Conservation (phyloP, 2,329 filamentous ascomycete species). For the Botrytis aclada region DNA sequence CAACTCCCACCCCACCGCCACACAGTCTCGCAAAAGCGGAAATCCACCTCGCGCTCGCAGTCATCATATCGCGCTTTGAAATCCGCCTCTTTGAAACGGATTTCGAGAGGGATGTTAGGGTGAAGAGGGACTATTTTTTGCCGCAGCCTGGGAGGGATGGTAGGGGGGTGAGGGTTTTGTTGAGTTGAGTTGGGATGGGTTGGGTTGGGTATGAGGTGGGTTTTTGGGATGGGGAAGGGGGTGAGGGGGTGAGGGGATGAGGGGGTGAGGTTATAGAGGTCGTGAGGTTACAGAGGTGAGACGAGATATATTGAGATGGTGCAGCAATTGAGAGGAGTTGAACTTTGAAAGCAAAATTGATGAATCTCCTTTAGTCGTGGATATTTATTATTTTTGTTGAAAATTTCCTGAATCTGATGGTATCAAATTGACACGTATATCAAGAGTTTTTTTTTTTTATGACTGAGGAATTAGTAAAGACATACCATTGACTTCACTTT, state of each 20-base stretch:
- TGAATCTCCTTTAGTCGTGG: neutral
- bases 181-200: neutral
- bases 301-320: neutral
- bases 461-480: neutral
- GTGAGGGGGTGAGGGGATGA: too few species aligned
- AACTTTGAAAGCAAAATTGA: neutral
- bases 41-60: conserved; percentile 25
- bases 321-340: neutral
- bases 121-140: conserved; percentile 21
- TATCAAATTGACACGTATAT: neutral
- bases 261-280: neutral
- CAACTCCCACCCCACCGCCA: too few species aligned
- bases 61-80: conserved; percentile 24
- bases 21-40: conserved; percentile 29
- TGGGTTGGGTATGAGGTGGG: too few species aligned
- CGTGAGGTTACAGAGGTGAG: neutral
- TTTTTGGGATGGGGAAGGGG: too few species aligned
- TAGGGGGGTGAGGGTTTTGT: conserved; percentile 15
- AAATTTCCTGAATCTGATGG: neutral
- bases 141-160: conserved; percentile 9
- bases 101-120: conserved; percentile 23
- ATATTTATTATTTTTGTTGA: neutral
- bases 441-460: neutral
- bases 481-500: neutral
- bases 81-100: conserved; percentile 25